phyloP scores from a whole-genome alignment of 768 basidiomycete species.

The Termitomyces sp. region DNA sequence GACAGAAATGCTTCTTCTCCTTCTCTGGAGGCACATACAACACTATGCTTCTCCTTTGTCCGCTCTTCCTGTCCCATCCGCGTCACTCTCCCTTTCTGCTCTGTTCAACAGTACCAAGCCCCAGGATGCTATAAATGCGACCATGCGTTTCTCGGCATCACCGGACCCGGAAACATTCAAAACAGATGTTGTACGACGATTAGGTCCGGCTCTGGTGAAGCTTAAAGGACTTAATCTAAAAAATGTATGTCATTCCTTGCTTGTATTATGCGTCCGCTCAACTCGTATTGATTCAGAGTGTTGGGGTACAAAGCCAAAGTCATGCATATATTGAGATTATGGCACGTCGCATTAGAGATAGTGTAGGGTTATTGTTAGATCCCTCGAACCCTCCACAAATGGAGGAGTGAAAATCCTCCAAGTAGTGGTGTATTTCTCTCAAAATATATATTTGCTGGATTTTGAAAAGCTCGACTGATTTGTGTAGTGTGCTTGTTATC shows the following conservation, averaged over 20 bases:
- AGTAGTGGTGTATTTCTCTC: neutral
- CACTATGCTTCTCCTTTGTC: constrained; percentile 46
- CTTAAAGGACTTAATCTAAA: constrained; percentile 53
- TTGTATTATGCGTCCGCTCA: neutral
- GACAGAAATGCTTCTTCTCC: constrained; percentile 73
- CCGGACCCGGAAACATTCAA: constrained; percentile 59
- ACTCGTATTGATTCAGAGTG: constrained; percentile 27
- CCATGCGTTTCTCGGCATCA: constrained; percentile 55
- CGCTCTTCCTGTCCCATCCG: constrained; percentile 11
- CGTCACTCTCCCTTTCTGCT: constrained; percentile 12
- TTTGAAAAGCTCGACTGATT: neutral
- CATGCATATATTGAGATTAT: constrained; percentile 77
- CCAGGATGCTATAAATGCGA: constrained; percentile 30
- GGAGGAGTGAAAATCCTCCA: neutral
- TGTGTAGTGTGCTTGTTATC: too few relatives aligned
- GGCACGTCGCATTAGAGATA: constrained; percentile 66
- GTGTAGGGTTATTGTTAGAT: constrained; percentile 43
- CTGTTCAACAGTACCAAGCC: constrained; percentile 16
- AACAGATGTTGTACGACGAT: constrained; percentile 49
- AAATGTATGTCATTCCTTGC: constrained; percentile 18
- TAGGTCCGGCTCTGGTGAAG: constrained; percentile 54
- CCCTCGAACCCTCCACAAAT: constrained; percentile 3
- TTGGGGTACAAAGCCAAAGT: constrained; percentile 53
- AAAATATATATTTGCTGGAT: neutral
- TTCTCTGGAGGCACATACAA: constrained; percentile 78